Evolutionary conservation across 2,329 filamentous ascomycete genomes (phyloP), one percentile per base, ranked within the genome.

Genomic region (Stagonosporopsis chrysanthemi): DNA sequence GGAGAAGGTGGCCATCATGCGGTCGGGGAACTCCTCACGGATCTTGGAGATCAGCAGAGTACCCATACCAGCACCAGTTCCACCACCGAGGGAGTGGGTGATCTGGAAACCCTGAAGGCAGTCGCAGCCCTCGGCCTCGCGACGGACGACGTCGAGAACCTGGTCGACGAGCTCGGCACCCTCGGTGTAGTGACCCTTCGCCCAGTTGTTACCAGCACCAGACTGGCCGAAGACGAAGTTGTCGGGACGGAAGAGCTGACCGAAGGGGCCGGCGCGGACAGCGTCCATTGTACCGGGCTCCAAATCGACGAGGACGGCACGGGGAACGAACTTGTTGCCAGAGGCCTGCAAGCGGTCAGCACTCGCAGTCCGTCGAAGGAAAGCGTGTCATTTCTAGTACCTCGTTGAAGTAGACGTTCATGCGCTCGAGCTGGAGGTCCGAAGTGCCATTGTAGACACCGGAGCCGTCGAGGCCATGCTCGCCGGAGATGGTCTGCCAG

Each of bases 21-120:
- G 92, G 86, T 99, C 95, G 78, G 95, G 95, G 86, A 98, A 98
- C 84, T 98, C 95, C 86, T 99, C 95, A 76, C 95, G 95, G 82
- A 98, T 98, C 91, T 99, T 99, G 85, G 93, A 97, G 87, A 98
- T 98, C 80, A 99, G 84, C 76, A 99, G 88, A 61, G 95, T 99
- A 84, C 95, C 95, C 95, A 99, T 99, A 90, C 95, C 95, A 75
- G 95, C 94, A 92, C 95, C 95, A 75, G 95, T 99, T 89, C 95
- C 95, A 90, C 95, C 95, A 89, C 95, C 95, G 67, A 98, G 93
- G 52, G 95, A 98, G 90, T 99, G 95, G 79, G 95, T 99, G 85
- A 99, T 98, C 86, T 99, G 95, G 90, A 99, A 99, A 80, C 95
- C 95, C 85, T 99, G 95, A 66, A 99, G 93, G 88, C 92, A 97